Percentiles rank a stretch among this genome's conserved stretches.
Conservation (phyloP, 371 early-diverging fungal species). For the Quaeritorhiza haematococci region DNA sequence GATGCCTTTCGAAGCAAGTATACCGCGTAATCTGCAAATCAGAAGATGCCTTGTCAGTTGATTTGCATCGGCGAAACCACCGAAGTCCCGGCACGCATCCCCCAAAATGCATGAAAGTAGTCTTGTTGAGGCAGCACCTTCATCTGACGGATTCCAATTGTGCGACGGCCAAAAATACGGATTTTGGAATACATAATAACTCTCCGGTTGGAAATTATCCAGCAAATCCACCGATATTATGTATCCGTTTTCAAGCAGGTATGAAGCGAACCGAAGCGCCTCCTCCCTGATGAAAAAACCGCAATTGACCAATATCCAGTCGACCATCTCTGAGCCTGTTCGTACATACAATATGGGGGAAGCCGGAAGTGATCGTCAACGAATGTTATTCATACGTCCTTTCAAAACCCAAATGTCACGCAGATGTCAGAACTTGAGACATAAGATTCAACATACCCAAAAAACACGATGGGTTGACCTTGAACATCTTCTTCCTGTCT, state of each 20-base stretch:
- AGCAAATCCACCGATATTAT: slow-evolving; percentile 25
- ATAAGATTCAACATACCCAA: slow-evolving; percentile 8
- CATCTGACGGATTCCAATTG: slow-evolving; percentile 11
- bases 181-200: slow-evolving; percentile 20
- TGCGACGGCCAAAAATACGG: slow-evolving; percentile 9
- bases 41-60: no score
- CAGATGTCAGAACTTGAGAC: background rate
- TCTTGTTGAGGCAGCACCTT: no score
- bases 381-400: no score
- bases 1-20: no score
- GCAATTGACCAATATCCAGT: slow-evolving; percentile 32
- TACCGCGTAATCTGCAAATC: slow-evolving; percentile 21
- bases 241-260: slow-evolving; percentile 28
- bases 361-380: no score
- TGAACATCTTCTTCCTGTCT: slow-evolving; percentile 27
- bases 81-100: no score
- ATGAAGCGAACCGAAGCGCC: slow-evolving; percentile 17
- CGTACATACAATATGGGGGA: background rate
- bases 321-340: slow-evolving; percentile 22
- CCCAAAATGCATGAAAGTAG: no score
- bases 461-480: slow-evolving; percentile 21
- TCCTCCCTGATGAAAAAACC: slow-evolving; percentile 26
- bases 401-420: background rate
- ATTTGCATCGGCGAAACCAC: no score
- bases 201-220: slow-evolving; percentile 24